phyloP scores from a whole-genome alignment of 345 rosid species.

The Brassica juncea region DNA sequence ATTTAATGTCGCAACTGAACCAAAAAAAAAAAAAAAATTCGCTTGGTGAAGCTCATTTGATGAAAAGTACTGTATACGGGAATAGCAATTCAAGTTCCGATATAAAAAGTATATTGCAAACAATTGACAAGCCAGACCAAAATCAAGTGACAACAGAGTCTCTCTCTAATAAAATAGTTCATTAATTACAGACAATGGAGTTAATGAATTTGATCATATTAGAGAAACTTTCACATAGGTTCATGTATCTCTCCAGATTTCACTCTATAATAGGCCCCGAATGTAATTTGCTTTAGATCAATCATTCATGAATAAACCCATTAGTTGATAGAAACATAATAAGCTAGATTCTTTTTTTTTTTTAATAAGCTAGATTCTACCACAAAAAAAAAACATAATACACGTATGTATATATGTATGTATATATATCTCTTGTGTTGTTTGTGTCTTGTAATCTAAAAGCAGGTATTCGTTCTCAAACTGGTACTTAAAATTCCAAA shows the following conservation, averaged over 20 bases:
- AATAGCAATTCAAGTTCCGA: not conserved
- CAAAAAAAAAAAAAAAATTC: not conserved
- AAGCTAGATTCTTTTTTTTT: not conserved
- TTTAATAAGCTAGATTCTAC: too few relatives aligned
- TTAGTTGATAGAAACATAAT: constrained; percentile 5
- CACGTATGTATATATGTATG: not conserved
- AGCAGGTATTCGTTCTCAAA: not conserved
- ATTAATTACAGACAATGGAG: not conserved
- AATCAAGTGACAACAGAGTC: not conserved
- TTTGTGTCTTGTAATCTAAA: constrained; percentile 10
- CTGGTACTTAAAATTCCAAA: constrained; percentile 9
- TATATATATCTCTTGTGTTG: constrained; percentile 2
- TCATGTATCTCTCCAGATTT: not conserved
- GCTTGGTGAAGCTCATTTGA: not conserved
- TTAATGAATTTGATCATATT: not conserved
- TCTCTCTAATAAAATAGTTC: not conserved
- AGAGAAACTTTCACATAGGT: not conserved
- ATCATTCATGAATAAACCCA: constrained; percentile 7
- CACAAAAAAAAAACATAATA: not conserved
- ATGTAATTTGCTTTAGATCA: not conserved
- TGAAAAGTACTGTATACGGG: not conserved
- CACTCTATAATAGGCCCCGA: not conserved
- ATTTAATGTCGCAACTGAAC: not conserved
- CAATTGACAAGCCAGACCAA: not conserved
- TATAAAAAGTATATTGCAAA: not conserved